Conservation (phyloP, 176 grass and related monocot species). For the Leersia perrieri region DNA sequence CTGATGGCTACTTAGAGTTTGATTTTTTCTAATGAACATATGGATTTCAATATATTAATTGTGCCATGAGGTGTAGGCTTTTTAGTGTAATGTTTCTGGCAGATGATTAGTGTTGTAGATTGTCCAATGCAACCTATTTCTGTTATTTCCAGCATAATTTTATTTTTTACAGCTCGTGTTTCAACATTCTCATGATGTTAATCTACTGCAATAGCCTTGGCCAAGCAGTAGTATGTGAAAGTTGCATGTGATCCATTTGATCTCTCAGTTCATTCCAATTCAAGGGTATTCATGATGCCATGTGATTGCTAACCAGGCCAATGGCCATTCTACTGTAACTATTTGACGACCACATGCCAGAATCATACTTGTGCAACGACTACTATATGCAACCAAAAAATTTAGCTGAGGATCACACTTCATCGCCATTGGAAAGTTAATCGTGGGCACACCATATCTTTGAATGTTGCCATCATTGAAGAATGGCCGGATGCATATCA, state of each 20-base stretch:
- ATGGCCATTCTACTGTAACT: not conserved
- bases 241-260: not conserved
- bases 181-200: not conserved
- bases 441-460: not conserved
- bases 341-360: not conserved
- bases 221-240: not conserved
- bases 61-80: slow-evolving; percentile 13
- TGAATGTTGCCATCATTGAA: not conserved
- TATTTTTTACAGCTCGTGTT: slow-evolving; percentile 7
- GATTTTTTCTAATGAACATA: slow-evolving; percentile 51
- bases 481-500: not conserved
- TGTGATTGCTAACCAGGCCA: not conserved
- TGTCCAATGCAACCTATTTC: slow-evolving; percentile 1
- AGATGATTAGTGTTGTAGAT: slow-evolving; percentile 29
- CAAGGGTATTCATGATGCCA: not conserved
- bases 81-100: slow-evolving; percentile 9
- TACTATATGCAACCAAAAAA: not conserved
- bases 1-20: slow-evolving; percentile 56
- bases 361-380: not conserved
- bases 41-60: slow-evolving; percentile 12
- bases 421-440: not conserved
- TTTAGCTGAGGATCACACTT: not conserved
- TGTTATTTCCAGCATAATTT: not conserved
- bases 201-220: not conserved
- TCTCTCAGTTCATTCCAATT: not conserved